These are phyloP conservation scores for Moricandia moricandioides DNA, from an alignment of 345 rosid species.

Conservation along the genomic window DNA sequence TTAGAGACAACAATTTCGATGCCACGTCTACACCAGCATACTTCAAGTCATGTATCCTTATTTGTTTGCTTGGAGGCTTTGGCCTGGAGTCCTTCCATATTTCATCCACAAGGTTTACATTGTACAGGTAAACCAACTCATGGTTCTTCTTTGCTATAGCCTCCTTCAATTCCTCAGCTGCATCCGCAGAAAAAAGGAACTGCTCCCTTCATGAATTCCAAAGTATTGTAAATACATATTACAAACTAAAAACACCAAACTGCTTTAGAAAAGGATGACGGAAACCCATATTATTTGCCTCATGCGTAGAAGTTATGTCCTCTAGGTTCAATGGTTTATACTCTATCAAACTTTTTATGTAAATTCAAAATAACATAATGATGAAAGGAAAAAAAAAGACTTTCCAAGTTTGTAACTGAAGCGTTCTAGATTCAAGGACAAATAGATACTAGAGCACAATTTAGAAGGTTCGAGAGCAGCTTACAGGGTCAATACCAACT, in stretches of 20 bases:
- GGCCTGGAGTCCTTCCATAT: constrained; percentile 91
- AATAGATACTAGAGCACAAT: neutral
- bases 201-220: constrained; percentile 76
- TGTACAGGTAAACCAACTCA: constrained; percentile 72
- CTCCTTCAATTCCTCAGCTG: constrained; percentile 90
- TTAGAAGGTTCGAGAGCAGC: constrained; percentile 39
- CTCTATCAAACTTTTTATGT: neutral
- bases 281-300: neutral
- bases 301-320: neutral
- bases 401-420: neutral
- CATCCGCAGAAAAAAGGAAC: constrained; percentile 95
- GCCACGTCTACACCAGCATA: constrained; percentile 81
- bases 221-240: constrained; percentile 22
- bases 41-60: constrained; percentile 79
- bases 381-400: neutral
- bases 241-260: constrained; percentile 1
- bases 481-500: constrained; percentile 97
- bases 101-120: constrained; percentile 76
- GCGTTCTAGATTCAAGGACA: neutral
- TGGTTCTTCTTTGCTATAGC: constrained; percentile 71
- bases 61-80: constrained; percentile 67
- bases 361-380: neutral
- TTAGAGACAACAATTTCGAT: constrained; percentile 66
- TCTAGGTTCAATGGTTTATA: neutral
- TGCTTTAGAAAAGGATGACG: too few species aligned